A percentile compares a stretch with the other conserved stretches of the same genome.
Conservation (phyloP, 129 eudicot species). For the Flaveria trinervia region DNA sequence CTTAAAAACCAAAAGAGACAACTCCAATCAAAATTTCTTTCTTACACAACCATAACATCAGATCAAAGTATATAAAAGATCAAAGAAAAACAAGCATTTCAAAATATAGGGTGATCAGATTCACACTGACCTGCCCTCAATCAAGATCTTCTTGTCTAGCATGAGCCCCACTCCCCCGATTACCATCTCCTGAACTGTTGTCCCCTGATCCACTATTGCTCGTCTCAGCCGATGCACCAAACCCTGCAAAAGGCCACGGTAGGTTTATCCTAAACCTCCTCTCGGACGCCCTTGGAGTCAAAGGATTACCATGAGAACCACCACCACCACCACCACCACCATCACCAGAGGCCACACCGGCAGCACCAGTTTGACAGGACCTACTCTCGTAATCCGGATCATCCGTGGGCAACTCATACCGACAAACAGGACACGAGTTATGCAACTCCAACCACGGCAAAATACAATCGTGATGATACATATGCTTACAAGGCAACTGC, state of each 20-base stretch:
- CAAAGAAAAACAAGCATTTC: constrained; percentile 4
- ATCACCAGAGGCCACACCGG: constrained; percentile 17
- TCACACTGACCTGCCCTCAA: constrained; percentile 41
- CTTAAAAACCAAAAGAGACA: background rate
- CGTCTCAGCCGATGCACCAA: constrained; percentile 53
- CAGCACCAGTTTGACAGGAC: constrained; percentile 35
- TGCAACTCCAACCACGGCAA: constrained; percentile 86
- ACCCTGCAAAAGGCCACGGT: constrained; percentile 60
- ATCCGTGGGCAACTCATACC: constrained; percentile 85
- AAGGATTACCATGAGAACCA: constrained; percentile 34
- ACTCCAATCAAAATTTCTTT: constrained; percentile 13
- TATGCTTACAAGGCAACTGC: constrained; percentile 80
- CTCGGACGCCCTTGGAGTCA: constrained; percentile 54
- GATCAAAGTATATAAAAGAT: background rate
- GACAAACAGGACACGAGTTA: constrained; percentile 84
- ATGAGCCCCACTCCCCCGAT: constrained; percentile 42
- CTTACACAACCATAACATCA: constrained; percentile 29
- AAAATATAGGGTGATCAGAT: constrained; percentile 13
- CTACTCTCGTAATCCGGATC: constrained; percentile 76
- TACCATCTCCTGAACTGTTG: constrained; percentile 44
- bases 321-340: constrained; percentile 25
- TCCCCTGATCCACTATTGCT: constrained; percentile 61
- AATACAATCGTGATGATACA: constrained; percentile 72
- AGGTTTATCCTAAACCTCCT: constrained; percentile 76
- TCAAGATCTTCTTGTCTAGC: constrained; percentile 74